Evolutionary conservation across 352 stramenopile genomes (phyloP).

Genomic region (Pythium pyrilobum): DNA sequence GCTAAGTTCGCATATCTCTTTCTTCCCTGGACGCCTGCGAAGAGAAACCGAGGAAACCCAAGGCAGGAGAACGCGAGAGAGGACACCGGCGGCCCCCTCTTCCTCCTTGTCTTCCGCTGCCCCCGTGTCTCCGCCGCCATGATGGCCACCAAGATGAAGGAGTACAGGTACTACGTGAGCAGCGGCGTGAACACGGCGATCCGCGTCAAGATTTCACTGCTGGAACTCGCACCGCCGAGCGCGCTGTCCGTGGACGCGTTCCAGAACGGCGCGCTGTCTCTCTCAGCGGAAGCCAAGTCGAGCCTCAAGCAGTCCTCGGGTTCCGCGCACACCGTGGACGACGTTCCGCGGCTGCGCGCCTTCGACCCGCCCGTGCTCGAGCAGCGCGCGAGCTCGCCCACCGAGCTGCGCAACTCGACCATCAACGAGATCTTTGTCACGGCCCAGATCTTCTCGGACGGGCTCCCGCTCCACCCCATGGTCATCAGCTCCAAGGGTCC

Average conservation of each 20-base stretch:
- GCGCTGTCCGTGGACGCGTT: slow-evolving; percentile 7
- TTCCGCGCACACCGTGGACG: no score
- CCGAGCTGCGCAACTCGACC: slow-evolving; percentile 73
- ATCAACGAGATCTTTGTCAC: slow-evolving; percentile 87
- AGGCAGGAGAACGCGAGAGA: not conserved
- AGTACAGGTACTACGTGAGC: slow-evolving; percentile 88
- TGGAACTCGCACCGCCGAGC: slow-evolving; percentile 58
- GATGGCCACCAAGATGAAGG: slow-evolving; percentile 73
- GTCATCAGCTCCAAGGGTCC: slow-evolving; percentile 79
- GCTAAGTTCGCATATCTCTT: no score
- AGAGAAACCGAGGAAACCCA: not conserved
- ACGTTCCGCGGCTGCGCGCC: slow-evolving; percentile 20
- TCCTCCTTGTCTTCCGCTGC: not conserved
- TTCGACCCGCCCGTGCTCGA: slow-evolving; percentile 38
- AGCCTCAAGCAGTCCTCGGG: no score
- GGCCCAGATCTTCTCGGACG: slow-evolving; percentile 85
- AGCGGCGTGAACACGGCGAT: slow-evolving; percentile 78
- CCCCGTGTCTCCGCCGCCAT: not conserved
- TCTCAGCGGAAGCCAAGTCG: slow-evolving; percentile 13
- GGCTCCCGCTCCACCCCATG: slow-evolving; percentile 76
- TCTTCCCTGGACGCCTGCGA: no score
- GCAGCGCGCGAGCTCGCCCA: slow-evolving; percentile 52
- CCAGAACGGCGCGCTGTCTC: slow-evolving; percentile 6
- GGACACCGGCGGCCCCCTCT: not conserved
- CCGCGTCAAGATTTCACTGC: slow-evolving; percentile 70